Conservation (phyloP, 2,329 filamentous ascomycete genomes). For the Orbilia oligospora region DNA sequence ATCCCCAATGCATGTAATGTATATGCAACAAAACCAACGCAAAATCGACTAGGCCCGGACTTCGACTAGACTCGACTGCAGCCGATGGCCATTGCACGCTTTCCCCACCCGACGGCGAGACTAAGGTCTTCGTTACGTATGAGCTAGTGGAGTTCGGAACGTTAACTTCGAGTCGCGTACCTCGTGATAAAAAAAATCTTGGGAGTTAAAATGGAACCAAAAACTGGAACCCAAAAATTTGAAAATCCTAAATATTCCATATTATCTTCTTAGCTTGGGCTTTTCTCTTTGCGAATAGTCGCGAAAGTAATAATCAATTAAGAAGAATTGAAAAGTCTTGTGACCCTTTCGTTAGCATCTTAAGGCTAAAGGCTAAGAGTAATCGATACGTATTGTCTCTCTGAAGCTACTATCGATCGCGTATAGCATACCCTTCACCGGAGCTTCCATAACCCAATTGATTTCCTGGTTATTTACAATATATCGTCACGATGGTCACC, state of each 20-base stretch:
- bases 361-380: background rate
- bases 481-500: constrained; percentile 35
- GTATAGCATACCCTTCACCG: background rate
- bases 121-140: constrained; percentile 12
- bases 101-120: constrained; percentile 27
- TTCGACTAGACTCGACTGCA: constrained; percentile 24
- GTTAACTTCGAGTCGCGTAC: constrained; percentile 10
- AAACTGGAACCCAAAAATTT: constrained; percentile 5
- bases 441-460: background rate
- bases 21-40: constrained; percentile 21
- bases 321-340: constrained; percentile 8
- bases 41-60: constrained; percentile 10
- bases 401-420: background rate
- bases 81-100: constrained; percentile 35
- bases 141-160: constrained; percentile 31
- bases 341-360: constrained; percentile 18
- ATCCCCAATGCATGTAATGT: background rate
- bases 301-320: constrained; percentile 7
- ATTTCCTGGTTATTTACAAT: background rate
- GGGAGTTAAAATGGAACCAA: constrained; percentile 32
- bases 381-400: constrained; percentile 4
- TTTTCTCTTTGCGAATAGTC: background rate
- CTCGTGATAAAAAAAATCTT: constrained; percentile 14
- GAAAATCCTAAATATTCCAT: constrained; percentile 2
- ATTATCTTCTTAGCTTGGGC: background rate